Evolutionary conservation across 352 stramenopile genomes (phyloP).

Genomic region (Phytophthora hybrid): DNA sequence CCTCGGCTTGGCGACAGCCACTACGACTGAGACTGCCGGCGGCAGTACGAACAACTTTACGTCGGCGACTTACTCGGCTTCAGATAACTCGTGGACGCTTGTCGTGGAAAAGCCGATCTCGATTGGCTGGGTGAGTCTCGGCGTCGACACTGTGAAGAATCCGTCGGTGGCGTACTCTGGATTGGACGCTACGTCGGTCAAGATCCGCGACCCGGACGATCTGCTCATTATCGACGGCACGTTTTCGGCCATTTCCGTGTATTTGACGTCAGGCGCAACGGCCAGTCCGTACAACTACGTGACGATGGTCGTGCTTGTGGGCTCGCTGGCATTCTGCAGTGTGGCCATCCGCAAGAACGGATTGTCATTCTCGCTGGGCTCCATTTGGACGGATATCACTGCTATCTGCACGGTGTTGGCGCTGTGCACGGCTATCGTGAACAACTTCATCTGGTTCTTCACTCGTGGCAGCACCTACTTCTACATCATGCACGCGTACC

Average conservation of each 20-base stretch:
- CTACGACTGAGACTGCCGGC: not conserved
- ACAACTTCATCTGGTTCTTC: constrained; percentile 89
- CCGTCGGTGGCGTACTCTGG: constrained; percentile 75
- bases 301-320: constrained; percentile 86
- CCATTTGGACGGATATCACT: constrained; percentile 89
- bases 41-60: constrained; percentile 41
- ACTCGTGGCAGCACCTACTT: constrained; percentile 76
- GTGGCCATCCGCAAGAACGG: constrained; percentile 87
- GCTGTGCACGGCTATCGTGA: constrained; percentile 76
- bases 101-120: constrained; percentile 59
- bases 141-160: constrained; percentile 79
- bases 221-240: constrained; percentile 65
- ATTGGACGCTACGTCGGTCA: constrained; percentile 66
- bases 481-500: constrained; percentile 79
- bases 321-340: constrained; percentile 82
- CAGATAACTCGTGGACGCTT: constrained; percentile 69
- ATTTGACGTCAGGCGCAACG: constrained; percentile 63
- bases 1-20: constrained; percentile 17
- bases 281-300: constrained; percentile 91
- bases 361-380: constrained; percentile 82
- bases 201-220: constrained; percentile 59
- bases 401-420: constrained; percentile 85
- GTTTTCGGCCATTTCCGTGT: constrained; percentile 81
- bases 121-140: constrained; percentile 74
- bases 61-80: constrained; percentile 31